Percentiles rank a stretch among this genome's conserved stretches.
Evolutionary conservation across 805 yeast species (phyloP).

Genomic region (Kluyveromyces aestuarii): DNA sequence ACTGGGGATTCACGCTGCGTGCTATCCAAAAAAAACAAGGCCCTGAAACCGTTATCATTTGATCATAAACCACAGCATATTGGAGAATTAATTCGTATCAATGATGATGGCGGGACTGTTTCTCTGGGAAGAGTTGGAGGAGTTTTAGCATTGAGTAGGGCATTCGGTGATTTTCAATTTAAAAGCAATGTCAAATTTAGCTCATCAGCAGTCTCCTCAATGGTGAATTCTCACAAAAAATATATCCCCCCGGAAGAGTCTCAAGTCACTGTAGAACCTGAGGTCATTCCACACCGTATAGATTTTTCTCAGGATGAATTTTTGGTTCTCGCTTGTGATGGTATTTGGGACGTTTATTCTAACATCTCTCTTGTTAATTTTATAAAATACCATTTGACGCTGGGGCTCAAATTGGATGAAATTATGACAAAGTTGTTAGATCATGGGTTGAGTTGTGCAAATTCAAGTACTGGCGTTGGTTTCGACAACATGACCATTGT

Average conservation of each 20-base stretch:
- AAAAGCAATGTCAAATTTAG: slow-evolving; percentile 32
- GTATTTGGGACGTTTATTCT: slow-evolving; percentile 69
- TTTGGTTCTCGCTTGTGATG: slow-evolving; percentile 70
- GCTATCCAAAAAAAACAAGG: slow-evolving; percentile 38
- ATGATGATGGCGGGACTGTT: slow-evolving; percentile 91
- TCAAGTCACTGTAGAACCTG: slow-evolving; percentile 76
- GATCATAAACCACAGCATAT: slow-evolving; percentile 94
- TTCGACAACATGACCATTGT: slow-evolving; percentile 75
- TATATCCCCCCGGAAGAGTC: slow-evolving; percentile 52
- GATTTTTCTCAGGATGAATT: slow-evolving; percentile 47
- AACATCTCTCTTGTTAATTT: slow-evolving; percentile 44
- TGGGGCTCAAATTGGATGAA: slow-evolving; percentile 50
- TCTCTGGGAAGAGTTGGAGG: slow-evolving; percentile 94
- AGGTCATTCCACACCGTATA: slow-evolving; percentile 48
- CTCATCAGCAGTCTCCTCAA: slow-evolving; percentile 28
- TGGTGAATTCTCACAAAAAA: slow-evolving; percentile 1
- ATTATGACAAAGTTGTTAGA: slow-evolving; percentile 53
- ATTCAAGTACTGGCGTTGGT: slow-evolving; percentile 68
- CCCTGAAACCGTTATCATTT: slow-evolving; percentile 54
- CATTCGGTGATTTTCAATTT: slow-evolving; percentile 69
- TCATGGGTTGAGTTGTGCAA: slow-evolving; percentile 60
- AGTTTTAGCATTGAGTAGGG: slow-evolving; percentile 84
- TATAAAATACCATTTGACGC: slow-evolving; percentile 47
- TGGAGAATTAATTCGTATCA: slow-evolving; percentile 85
- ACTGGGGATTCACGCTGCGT: slow-evolving; percentile 73